These are phyloP conservation scores for Isochrysis galbana DNA, from an alignment of 78 protist genomes.

Conservation along the genomic window DNA sequence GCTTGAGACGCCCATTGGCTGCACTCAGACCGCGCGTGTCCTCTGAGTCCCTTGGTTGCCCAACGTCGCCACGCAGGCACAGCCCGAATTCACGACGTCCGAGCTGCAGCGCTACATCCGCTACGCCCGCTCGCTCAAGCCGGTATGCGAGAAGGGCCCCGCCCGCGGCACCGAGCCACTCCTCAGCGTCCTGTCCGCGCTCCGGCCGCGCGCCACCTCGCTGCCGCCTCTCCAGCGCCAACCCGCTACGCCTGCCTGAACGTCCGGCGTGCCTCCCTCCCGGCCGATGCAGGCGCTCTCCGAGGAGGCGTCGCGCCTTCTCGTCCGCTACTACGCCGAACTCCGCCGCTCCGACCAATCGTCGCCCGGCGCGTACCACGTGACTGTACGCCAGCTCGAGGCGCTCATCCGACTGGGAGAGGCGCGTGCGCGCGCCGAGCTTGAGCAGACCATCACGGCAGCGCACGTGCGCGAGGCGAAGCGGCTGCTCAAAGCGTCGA, in stretches of 20 bases:
- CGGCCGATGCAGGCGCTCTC: no score
- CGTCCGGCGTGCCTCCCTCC: no score
- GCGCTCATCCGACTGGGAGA: constrained; percentile 84
- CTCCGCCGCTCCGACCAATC: constrained; percentile 51
- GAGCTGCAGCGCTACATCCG: constrained; percentile 80
- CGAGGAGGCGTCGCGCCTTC: not conserved
- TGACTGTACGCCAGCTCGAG: constrained; percentile 98
- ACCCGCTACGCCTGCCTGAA: no score
- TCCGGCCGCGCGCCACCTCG: no score
- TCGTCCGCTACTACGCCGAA: constrained; percentile 56
- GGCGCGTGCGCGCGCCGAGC: constrained; percentile 7
- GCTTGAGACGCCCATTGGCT: no score
- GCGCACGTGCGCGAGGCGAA: constrained; percentile 65
- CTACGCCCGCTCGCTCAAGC: constrained; percentile 81
- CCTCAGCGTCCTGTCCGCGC: no score
- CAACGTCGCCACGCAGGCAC: no score
- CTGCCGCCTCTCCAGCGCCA: no score
- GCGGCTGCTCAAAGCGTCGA: constrained; percentile 61
- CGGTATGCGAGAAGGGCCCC: no score
- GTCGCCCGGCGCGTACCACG: constrained; percentile 54
- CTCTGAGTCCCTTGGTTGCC: no score
- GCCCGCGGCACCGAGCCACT: no score
- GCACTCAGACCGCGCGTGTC: no score
- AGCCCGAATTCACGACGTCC: constrained; percentile 58
- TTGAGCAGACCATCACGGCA: not conserved